A percentile compares a stretch with the other conserved stretches of the same genome.
Evolutionary conservation across 2,329 filamentous ascomycete genomes (phyloP).

Genomic region (Aspergillus udagawae): DNA sequence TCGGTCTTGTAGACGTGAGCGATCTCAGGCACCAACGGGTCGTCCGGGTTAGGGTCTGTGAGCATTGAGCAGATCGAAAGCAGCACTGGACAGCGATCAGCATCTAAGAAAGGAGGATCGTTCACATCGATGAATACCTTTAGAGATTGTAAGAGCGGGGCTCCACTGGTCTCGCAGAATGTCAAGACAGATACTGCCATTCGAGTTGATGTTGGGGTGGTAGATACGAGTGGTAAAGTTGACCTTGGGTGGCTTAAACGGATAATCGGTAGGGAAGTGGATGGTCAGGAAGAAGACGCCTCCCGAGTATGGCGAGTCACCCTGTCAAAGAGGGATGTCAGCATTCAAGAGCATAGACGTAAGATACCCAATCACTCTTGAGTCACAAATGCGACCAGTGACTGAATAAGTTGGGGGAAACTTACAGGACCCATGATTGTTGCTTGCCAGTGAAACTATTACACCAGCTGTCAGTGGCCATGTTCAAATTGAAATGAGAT

Average conservation of each 20-base stretch:
- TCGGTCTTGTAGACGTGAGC: conserved; percentile 99
- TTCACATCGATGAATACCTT: conserved; percentile 61
- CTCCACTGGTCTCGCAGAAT: conserved; percentile 99
- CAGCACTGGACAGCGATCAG: conserved; percentile 59
- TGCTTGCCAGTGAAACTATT: conserved; percentile 98
- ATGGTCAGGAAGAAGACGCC: conserved; percentile 99
- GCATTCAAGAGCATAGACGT: conserved; percentile 7
- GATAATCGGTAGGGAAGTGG: conserved; percentile 99
- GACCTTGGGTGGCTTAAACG: conserved; percentile 99
- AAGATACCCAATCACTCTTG: background rate
- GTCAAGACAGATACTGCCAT: conserved; percentile 97
- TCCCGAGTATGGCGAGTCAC: conserved; percentile 95
- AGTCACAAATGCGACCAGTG: background rate
- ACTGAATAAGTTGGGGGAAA: conserved; percentile 6
- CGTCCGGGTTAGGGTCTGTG: conserved; percentile 98
- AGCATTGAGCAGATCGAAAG: conserved; percentile 99
- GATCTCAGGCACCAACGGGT: conserved; percentile 97
- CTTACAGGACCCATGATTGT: conserved; percentile 99
- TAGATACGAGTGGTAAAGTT: conserved; percentile 99
- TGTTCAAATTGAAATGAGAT: background rate
- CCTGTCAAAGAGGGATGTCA: conserved; percentile 50
- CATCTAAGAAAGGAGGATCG: background rate
- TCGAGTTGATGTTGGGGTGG: conserved; percentile 99
- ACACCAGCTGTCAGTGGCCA: conserved; percentile 28
- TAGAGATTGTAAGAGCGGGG: conserved; percentile 95